Evolutionary conservation across 2,329 filamentous ascomycete species (phyloP).

Genomic region (Alternaria arborescens): DNA sequence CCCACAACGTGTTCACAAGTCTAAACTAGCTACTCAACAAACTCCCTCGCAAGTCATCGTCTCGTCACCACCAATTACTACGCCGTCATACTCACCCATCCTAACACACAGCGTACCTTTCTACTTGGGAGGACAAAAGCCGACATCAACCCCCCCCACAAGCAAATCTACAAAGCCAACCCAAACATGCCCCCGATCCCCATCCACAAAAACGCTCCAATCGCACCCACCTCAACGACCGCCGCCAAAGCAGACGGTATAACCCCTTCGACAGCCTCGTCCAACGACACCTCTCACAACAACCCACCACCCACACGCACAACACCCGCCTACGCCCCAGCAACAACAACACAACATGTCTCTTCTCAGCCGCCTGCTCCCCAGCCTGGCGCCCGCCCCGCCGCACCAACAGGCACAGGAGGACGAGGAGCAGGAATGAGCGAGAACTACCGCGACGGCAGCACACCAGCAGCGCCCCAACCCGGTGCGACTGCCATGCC

Average conservation of each 20-base stretch:
- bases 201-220: constrained; percentile 58
- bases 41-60: not conserved
- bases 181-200: constrained; percentile 56
- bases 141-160: not conserved
- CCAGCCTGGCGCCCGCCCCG: constrained; percentile 53
- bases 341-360: constrained; percentile 41
- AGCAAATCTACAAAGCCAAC: not conserved
- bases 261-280: constrained; percentile 48
- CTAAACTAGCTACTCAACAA: not conserved
- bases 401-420: constrained; percentile 27
- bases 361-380: constrained; percentile 41
- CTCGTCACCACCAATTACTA: not conserved
- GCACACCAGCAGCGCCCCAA: constrained; percentile 45
- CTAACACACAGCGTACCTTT: not conserved
- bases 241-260: constrained; percentile 47
- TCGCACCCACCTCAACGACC: constrained; percentile 51
- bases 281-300: constrained; percentile 20
- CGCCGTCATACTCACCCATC: not conserved
- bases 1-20: constrained; percentile 3
- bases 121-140: not conserved
- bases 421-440: not conserved
- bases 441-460: constrained; percentile 11
- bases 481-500: constrained; percentile 46
- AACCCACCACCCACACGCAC: constrained; percentile 48
- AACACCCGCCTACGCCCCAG: constrained; percentile 34